phyloP scores from a whole-genome alignment of 805 yeast genomes.

The Scheffersomyces coipomensis region DNA sequence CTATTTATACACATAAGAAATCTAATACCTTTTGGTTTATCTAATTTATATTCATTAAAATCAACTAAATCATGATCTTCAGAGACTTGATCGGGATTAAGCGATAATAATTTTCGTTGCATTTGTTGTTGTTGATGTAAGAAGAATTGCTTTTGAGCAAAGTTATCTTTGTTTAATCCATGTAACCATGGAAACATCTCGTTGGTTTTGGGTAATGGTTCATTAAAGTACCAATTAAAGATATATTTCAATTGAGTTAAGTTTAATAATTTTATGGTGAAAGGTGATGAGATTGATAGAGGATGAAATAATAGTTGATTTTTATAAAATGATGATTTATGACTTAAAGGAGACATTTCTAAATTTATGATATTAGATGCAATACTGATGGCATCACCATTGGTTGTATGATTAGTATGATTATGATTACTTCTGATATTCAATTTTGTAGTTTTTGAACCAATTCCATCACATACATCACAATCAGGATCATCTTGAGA shows the following conservation, averaged over 20 bases:
- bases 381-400: neutral
- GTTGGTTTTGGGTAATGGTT: slow-evolving; percentile 57
- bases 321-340: slow-evolving; percentile 11
- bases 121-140: slow-evolving; percentile 25
- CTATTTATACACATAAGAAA: slow-evolving; percentile 37
- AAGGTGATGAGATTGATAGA: neutral
- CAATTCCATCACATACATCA: slow-evolving; percentile 36
- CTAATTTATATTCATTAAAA: slow-evolving; percentile 9
- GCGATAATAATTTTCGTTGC: slow-evolving; percentile 1
- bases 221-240: slow-evolving; percentile 38
- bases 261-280: slow-evolving; percentile 14
- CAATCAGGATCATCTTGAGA: slow-evolving; percentile 12
- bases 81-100: neutral
- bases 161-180: slow-evolving; percentile 60
- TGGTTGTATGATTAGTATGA: neutral
- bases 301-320: slow-evolving; percentile 1
- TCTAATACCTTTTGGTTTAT: slow-evolving; percentile 28
- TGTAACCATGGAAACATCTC: slow-evolving; percentile 89
- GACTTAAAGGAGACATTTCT: slow-evolving; percentile 16
- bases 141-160: slow-evolving; percentile 52
- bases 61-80: slow-evolving; percentile 1
- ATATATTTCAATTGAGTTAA: slow-evolving; percentile 14
- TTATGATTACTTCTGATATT: slow-evolving; percentile 13
- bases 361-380: too few species aligned
- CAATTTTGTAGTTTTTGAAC: slow-evolving; percentile 36